Conservation (phyloP, 306 rosid species). For the Begonia peltatifolia region DNA sequence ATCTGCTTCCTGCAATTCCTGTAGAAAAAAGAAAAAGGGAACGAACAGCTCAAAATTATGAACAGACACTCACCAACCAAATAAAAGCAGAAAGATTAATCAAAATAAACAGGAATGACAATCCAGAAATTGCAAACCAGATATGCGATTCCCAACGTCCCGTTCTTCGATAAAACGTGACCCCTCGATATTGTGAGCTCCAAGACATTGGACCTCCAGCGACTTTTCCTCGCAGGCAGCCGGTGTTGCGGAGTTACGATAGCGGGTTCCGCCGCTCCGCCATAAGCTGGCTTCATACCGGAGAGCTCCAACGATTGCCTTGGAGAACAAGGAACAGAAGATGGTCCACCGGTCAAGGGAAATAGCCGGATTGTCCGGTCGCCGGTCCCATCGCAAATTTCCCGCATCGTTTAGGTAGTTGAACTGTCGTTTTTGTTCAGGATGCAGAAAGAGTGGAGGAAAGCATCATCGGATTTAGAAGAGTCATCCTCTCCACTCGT, state of each 20-base stretch:
- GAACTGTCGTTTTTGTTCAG: constrained; percentile 16
- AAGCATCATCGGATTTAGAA: constrained; percentile 21
- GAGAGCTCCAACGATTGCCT: constrained; percentile 34
- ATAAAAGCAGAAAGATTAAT: not conserved
- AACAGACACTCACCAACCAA: constrained; percentile 7
- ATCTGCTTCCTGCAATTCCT: constrained; percentile 93
- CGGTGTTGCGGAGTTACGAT: constrained; percentile 13
- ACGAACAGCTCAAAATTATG: not conserved
- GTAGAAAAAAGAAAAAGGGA: constrained; percentile 3
- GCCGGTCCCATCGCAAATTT: constrained; percentile 5
- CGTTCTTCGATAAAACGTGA: constrained; percentile 74
- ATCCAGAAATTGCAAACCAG: constrained; percentile 35
- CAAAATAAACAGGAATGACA: not conserved
- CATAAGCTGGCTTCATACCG: constrained; percentile 13
- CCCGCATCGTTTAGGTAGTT: not conserved
- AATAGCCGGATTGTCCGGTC: constrained; percentile 58
- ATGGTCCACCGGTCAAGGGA: constrained; percentile 17
- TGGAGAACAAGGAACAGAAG: constrained; percentile 11
- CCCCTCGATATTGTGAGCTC: constrained; percentile 95
- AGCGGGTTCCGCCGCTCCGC: constrained; percentile 3
- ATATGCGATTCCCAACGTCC: too few relatives aligned
- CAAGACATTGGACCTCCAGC: constrained; percentile 85
- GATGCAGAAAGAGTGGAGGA: constrained; percentile 33
- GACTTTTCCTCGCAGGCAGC: constrained; percentile 54
- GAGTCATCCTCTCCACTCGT: constrained; percentile 23